A percentile compares a stretch with the other conserved stretches of the same genome.
Conservation (phyloP, 2,329 filamentous ascomycete genomes). For the Fusarium longipes region DNA sequence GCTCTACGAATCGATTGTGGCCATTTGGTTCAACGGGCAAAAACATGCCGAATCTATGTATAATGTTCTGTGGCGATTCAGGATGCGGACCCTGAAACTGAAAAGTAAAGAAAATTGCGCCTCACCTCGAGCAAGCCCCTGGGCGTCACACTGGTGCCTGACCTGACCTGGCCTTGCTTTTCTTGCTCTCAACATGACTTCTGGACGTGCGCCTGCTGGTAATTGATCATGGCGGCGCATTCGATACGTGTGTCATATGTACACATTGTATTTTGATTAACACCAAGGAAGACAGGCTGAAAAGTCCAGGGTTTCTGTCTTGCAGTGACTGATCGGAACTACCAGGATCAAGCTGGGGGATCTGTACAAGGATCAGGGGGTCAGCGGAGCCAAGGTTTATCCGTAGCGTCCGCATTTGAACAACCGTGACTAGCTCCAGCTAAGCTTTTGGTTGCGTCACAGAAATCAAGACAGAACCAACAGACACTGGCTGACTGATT, state of each 20-base stretch:
- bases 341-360: slow-evolving; percentile 41
- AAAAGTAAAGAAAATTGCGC: slow-evolving; percentile 18
- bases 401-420: slow-evolving; percentile 20
- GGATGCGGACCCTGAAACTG: slow-evolving; percentile 11
- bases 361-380: slow-evolving; percentile 32
- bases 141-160: slow-evolving; percentile 4
- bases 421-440: slow-evolving; percentile 15
- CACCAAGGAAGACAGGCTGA: not conserved
- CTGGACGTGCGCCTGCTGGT: not conserved
- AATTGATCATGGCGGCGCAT: not conserved
- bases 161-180: not conserved
- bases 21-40: slow-evolving; percentile 22
- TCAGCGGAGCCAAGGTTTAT: slow-evolving; percentile 39
- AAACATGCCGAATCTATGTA: slow-evolving; percentile 9
- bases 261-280: slow-evolving; percentile 1
- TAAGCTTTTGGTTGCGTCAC: slow-evolving; percentile 41
- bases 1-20: slow-evolving; percentile 25
- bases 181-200: not conserved
- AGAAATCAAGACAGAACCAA: slow-evolving; percentile 20
- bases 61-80: slow-evolving; percentile 8
- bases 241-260: not conserved
- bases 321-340: slow-evolving; percentile 33
- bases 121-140: not conserved
- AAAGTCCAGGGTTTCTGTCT: slow-evolving; percentile 17
- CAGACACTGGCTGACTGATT: slow-evolving; percentile 1